These are phyloP conservation scores for Ophiostoma triangulosporum DNA, from an alignment of 2,329 filamentous ascomycete species.

Conservation along the genomic window DNA sequence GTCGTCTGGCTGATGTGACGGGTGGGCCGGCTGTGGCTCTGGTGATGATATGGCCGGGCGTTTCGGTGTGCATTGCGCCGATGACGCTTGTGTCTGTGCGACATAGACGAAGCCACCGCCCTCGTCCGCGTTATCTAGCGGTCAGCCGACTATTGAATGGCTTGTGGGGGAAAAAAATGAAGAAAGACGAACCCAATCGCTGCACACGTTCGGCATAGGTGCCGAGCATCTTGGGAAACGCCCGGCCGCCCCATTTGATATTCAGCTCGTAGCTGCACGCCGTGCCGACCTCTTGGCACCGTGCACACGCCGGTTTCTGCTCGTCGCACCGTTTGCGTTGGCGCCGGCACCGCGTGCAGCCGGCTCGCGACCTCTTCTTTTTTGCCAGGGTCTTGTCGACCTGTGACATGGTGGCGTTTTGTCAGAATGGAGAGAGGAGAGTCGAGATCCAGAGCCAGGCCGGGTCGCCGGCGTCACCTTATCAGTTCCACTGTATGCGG, in stretches of 20 bases:
- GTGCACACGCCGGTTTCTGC: constrained; percentile 32
- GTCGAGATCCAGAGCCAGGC: too few relatives aligned
- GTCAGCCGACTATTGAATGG: background rate
- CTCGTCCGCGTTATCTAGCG: background rate
- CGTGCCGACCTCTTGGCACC: constrained; percentile 33
- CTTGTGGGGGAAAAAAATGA: too few relatives aligned
- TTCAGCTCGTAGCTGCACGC: constrained; percentile 22
- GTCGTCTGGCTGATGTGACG: too few relatives aligned
- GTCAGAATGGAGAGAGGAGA: too few relatives aligned
- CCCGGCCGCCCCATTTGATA: constrained; percentile 10
- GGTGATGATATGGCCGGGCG: background rate
- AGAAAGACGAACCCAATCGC: background rate
- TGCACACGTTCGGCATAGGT: constrained; percentile 6
- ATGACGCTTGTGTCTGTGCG: background rate
- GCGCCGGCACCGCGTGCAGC: constrained; percentile 9
- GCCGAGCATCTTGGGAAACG: constrained; percentile 9
- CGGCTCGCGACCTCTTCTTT: constrained; percentile 1
- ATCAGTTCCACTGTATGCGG: too few relatives aligned
- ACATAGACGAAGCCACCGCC: constrained; percentile 4
- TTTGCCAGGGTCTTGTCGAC: background rate
- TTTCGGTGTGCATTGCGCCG: too few relatives aligned
- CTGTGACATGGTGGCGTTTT: background rate
- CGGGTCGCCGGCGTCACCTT: too few relatives aligned
- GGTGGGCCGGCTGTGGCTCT: background rate
- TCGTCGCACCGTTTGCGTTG: constrained; percentile 29